Base-by-base conservation (phyloP, 257 asterid genomes). In the Solanum appendiculatum region DNA sequence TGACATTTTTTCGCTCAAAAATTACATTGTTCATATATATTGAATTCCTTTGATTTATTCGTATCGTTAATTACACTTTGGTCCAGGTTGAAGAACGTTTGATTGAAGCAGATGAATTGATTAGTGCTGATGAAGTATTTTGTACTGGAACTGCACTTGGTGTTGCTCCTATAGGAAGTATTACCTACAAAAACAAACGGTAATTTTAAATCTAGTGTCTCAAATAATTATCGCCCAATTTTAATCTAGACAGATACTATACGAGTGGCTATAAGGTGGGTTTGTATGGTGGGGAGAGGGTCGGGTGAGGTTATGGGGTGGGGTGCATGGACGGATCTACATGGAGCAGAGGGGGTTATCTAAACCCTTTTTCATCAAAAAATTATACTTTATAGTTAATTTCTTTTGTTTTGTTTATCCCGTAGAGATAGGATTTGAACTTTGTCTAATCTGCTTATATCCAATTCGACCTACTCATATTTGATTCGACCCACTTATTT, bases 81-180 rank as follows among this genome's bases (percentile, higher is more conserved):
- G 13, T 33, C 13, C 86, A 96, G 98, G 96, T 95, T 14, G 95
- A 93, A 84, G 98, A 96, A 85, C 93, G 97, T 44, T 46, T 75
- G 1, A 86, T 96, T 85, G 90, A 96, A 18, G 92, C 93, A 3
- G 96, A 96, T 18, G 98, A 96, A 88, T 60, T 95, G 42, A 82
- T 88, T 5, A 89, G 74, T 11, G 99, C 98, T 2, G 98, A 96
- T 23, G 98, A 96, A 92, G 96, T 95, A 46, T 96, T 96, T 90
- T 95, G 99, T 92, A 95, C 98, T 1, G 99, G 99, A 86, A 96
- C 99, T 29, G 99, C 99, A 20, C 98, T 94, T 40, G 95, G 93
- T 46, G 94, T 96, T 92, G 95, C 95, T 37, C 91, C 94, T 1
- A 96, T 95, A 40, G 99, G 98, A 72, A 96, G 95, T 46, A 86